phyloP scores from a whole-genome alignment of 192 early-diverging fungal species.

The Coemansia sp. region DNA sequence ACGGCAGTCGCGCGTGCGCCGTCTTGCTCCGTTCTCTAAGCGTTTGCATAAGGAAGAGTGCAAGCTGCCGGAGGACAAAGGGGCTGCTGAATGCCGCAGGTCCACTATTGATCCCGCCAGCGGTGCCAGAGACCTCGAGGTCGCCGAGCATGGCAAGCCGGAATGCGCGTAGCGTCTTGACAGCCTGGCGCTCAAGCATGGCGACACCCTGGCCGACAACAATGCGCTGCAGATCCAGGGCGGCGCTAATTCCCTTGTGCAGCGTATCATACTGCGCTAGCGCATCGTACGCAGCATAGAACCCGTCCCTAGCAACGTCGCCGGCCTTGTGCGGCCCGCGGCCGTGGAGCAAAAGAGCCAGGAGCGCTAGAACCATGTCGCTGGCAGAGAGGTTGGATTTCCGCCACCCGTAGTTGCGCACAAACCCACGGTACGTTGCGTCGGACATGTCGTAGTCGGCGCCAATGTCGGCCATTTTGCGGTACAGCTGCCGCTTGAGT shows the following conservation, averaged over 20 bases:
- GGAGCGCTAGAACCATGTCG: constrained; percentile 80
- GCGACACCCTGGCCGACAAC: constrained; percentile 77
- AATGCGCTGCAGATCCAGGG: constrained; percentile 74
- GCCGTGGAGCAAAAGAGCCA: constrained; percentile 64
- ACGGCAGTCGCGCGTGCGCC: constrained; percentile 58
- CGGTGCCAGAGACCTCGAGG: constrained; percentile 25
- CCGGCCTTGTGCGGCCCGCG: background rate
- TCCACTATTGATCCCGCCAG: background rate
- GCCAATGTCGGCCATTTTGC: constrained; percentile 68
- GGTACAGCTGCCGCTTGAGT: constrained; percentile 68
- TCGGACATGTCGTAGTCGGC: constrained; percentile 81
- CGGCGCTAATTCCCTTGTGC: constrained; percentile 66
- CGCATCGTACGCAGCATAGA: constrained; percentile 90
- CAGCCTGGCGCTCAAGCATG: constrained; percentile 79
- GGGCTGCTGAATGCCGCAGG: constrained; percentile 55
- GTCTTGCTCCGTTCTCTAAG: constrained; percentile 30
- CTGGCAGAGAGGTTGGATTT: constrained; percentile 66
- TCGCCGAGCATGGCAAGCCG: constrained; percentile 74
- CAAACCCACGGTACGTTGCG: constrained; percentile 78
- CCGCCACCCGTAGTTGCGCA: constrained; percentile 72
- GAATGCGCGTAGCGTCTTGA: constrained; percentile 74
- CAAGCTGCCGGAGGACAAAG: constrained; percentile 73
- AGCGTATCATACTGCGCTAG: constrained; percentile 53
- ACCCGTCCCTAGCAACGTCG: constrained; percentile 52
- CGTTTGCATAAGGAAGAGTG: constrained; percentile 80